Percentiles rank a stretch among this genome's conserved stretches.
Evolutionary conservation across 768 basidiomycete species (phyloP).

Genomic region (Boletus pseudo-olivaceus): DNA sequence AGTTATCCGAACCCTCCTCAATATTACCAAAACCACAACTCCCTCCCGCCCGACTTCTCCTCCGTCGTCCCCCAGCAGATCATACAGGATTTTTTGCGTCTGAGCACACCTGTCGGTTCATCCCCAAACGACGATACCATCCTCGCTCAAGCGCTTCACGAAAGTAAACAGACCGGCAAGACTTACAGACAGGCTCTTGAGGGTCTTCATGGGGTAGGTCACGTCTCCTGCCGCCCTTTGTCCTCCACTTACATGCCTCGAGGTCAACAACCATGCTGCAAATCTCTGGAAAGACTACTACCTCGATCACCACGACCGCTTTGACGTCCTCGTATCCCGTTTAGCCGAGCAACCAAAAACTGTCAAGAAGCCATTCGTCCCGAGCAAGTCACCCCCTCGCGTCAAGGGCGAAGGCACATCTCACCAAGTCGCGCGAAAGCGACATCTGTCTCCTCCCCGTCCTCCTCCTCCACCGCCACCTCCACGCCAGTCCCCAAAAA

Average conservation of each 20-base stretch:
- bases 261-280: slow-evolving; percentile 48
- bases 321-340: slow-evolving; percentile 42
- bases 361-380: slow-evolving; percentile 28
- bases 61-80: slow-evolving; percentile 46
- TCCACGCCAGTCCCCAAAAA: slow-evolving; percentile 26
- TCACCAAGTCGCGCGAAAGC: slow-evolving; percentile 37
- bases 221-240: background rate
- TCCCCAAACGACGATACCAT: slow-evolving; percentile 53
- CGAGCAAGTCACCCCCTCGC: slow-evolving; percentile 6
- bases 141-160: slow-evolving; percentile 47
- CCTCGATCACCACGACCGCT: slow-evolving; percentile 60
- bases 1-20: slow-evolving; percentile 16
- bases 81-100: slow-evolving; percentile 51
- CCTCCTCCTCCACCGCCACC: slow-evolving; percentile 12
- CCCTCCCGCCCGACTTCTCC: slow-evolving; percentile 32
- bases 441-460: slow-evolving; percentile 20
- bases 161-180: slow-evolving; percentile 39
- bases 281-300: slow-evolving; percentile 81
- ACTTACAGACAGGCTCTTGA: slow-evolving; percentile 67
- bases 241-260: slow-evolving; percentile 2
- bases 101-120: slow-evolving; percentile 51
- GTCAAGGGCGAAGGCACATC: slow-evolving; percentile 13
- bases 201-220: slow-evolving; percentile 58
- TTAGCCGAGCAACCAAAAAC: slow-evolving; percentile 25
- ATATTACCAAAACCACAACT: slow-evolving; percentile 18